phyloP scores from a whole-genome alignment of 345 rosid species.

The Aurinia saxatilis region DNA sequence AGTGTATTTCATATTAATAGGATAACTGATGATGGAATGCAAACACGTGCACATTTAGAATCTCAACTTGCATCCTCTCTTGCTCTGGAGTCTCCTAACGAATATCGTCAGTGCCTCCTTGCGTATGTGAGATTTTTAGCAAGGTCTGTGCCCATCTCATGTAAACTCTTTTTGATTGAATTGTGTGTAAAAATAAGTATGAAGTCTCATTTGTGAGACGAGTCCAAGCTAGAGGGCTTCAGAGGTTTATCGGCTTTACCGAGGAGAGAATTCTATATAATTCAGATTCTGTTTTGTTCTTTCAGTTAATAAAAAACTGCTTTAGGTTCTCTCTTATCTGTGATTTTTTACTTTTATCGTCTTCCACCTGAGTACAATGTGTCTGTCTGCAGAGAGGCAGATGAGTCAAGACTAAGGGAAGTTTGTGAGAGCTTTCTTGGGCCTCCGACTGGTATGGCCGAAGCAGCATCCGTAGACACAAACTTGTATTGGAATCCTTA shows the following conservation, averaged over 20 bases:
- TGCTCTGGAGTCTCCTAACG: conserved; percentile 74
- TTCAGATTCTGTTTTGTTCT: background rate
- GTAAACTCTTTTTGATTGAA: background rate
- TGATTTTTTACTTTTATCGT: background rate
- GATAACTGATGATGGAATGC: conserved; percentile 94
- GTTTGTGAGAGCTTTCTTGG: conserved; percentile 93
- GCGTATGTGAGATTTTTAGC: conserved; percentile 87
- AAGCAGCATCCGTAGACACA: conserved; percentile 41
- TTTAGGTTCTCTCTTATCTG: background rate
- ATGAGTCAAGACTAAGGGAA: conserved; percentile 92
- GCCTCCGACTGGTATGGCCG: conserved; percentile 89
- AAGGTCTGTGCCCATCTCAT: conserved; percentile 40
- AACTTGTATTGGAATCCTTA: conserved; percentile 79
- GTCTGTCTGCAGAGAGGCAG: conserved; percentile 71
- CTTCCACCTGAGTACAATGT: background rate
- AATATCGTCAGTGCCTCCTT: conserved; percentile 91
- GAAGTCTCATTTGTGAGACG: background rate
- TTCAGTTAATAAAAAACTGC: background rate
- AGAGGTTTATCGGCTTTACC: background rate
- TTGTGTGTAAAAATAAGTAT: background rate
- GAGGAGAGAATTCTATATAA: background rate
- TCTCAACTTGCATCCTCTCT: conserved; percentile 89
- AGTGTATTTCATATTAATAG: conserved; percentile 32
- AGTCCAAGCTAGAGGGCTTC: background rate
- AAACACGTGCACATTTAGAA: conserved; percentile 95